Evolutionary conservation across 768 basidiomycete species (phyloP).

Genomic region (Boletus huronensis): DNA sequence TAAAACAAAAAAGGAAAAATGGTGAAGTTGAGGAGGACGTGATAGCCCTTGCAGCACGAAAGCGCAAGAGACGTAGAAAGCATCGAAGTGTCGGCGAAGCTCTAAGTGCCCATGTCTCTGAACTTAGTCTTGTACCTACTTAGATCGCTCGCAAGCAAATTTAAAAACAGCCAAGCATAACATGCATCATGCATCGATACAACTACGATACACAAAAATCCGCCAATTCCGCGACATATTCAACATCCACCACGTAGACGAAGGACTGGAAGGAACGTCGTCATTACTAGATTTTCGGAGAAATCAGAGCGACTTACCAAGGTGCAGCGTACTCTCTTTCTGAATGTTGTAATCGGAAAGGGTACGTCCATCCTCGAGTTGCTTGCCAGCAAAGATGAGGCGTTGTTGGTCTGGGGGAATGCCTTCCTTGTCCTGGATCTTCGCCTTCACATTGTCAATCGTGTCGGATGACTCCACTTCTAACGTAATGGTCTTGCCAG

Average conservation of each 20-base stretch:
- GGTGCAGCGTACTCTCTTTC: conserved; percentile 69
- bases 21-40: background rate
- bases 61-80: conserved; percentile 27
- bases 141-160: background rate
- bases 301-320: conserved; percentile 30
- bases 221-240: background rate
- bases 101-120: background rate
- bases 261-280: conserved; percentile 42
- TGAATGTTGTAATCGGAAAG: conserved; percentile 77
- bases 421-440: conserved; percentile 80
- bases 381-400: conserved; percentile 78
- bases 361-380: conserved; percentile 74
- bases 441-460: conserved; percentile 73
- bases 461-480: conserved; percentile 76
- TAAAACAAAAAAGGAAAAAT: conserved; percentile 21
- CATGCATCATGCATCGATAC: background rate
- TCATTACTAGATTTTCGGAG: background rate
- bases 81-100: background rate
- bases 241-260: conserved; percentile 77
- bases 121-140: background rate
- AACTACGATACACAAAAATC: conserved; percentile 1
- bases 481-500: conserved; percentile 73
- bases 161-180: background rate
- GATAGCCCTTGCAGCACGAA: background rate
- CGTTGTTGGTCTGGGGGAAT: conserved; percentile 78